Base-by-base conservation (phyloP, 305 asterid species). In the Solanum hybrid region DNA sequence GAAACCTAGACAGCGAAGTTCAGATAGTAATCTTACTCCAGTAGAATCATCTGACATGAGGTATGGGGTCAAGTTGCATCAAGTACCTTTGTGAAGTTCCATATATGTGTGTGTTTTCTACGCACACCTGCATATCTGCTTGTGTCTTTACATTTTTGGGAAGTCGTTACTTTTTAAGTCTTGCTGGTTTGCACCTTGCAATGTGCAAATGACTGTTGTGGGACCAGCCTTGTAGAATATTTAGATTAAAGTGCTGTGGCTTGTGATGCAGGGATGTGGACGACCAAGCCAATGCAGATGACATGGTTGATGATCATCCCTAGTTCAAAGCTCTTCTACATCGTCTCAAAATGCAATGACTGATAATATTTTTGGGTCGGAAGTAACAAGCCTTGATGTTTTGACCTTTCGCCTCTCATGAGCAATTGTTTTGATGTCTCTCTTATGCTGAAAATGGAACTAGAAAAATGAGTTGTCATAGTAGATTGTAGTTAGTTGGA, bases 1-100 rank as follows among this genome's bases (percentile, higher is more conserved):
- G 34, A 78, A 77, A 26, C 90, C 86, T 77, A 79, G 90, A 11
- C 87, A 84, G 11, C 90, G 86, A 33, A 88, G 86, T 77, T 76
- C 86, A 5, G 86, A 88, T 77, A 51, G 86, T 40, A 88, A 88
- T 88, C 74, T 64, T 18, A 76, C 86, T 18, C 90, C 86, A 36
- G 85, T 42, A 10, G 84, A 46, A 33, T 76, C 83, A 79, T 42
- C 90, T 88, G 78, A 88, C 28, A 42, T 77, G 90, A 88, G 90
- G 90, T 88, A 88, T 28, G 90, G 42, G 86, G 35, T 87, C 85
- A 83, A 46, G 40, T 46, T 46, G 40, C 40, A 28, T 46, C 3
- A 18, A 83, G 12, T 31, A 13, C 74, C 24, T 46, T 28, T 29
- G 73, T 18, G 29, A 29, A 83, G 28, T 46, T 61, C 11, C n/a